Percentiles rank a stretch among this genome's conserved stretches.
phyloP scores from a whole-genome alignment of 768 basidiomycete genomes.

The Rhodotorula paludigena region DNA sequence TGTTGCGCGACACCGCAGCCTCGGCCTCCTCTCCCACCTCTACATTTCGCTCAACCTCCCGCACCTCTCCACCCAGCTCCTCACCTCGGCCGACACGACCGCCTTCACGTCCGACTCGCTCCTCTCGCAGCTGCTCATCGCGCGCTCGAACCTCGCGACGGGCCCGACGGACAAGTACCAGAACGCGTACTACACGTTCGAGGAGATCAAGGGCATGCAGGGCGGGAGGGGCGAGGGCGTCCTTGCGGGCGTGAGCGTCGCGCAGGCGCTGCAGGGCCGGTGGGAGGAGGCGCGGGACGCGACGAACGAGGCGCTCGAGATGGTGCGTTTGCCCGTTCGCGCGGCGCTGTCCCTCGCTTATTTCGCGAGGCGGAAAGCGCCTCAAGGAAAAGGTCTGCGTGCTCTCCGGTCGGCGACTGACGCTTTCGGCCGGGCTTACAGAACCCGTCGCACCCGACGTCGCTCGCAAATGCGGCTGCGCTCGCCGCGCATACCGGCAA shows the following conservation, averaged over 20 bases:
- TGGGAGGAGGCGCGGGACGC: constrained; percentile 42
- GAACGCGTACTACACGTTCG: constrained; percentile 43
- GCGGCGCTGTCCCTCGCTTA: neutral
- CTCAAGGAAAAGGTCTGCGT: no score
- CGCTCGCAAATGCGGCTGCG: constrained; percentile 40
- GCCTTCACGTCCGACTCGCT: constrained; percentile 38
- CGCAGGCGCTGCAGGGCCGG: constrained; percentile 36
- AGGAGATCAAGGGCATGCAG: constrained; percentile 42
- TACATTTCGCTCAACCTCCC: constrained; percentile 35
- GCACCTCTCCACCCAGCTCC: constrained; percentile 23
- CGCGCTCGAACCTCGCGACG: constrained; percentile 29
- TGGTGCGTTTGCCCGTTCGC: constrained; percentile 18
- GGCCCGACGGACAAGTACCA: constrained; percentile 39
- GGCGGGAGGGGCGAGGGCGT: constrained; percentile 38
- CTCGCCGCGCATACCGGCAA: constrained; percentile 38
- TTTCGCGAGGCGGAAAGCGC: no score
- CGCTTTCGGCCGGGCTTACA: no score
- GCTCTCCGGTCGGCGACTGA: no score
- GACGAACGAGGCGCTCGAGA: constrained; percentile 35
- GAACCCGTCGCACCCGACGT: constrained; percentile 40
- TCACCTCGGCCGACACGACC: constrained; percentile 18
- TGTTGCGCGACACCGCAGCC: constrained; percentile 4
- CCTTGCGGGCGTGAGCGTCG: constrained; percentile 30
- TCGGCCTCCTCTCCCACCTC: constrained; percentile 38
- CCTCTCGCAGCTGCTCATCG: constrained; percentile 36